Evolutionary conservation across 2,329 filamentous ascomycete species (phyloP), one percentile per base, ranked within the genome.

Genomic region (Cladosporium sp.): DNA sequence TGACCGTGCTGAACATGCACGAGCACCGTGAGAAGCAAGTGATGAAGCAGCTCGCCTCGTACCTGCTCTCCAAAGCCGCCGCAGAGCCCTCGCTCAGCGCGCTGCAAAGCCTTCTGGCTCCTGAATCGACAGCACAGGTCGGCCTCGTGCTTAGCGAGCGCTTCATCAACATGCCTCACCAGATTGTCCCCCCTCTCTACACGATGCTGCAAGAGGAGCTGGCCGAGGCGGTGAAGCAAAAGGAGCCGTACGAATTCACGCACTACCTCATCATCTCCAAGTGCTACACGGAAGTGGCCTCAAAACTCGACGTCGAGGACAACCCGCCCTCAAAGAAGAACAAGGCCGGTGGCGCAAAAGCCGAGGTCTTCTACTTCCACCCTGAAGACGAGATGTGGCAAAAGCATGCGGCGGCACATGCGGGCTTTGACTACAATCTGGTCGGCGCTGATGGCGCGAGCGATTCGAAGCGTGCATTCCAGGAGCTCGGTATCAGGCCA

Each of bases 161-260:
- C 18, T 77, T 97, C 63, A 90, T 98, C 76, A 98, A 98, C 74
- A 91, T 96, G 77, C 93, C 93, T n/a, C 78, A 88, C 13, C 89
- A 97, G 71, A 84, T 95, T 58, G 83, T 90, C 11, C 92, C 93
- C 31, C 92, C 93, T 3, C 87, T 97, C 82, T 97, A 96, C 78
- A 83, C 80, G 46, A 95, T 96, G 89, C 81, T 98, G 46, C 76
- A 88, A 45, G 90, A 97, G 66, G 93, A 98, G 77, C 84, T 98
- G 46, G 79, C 86, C 64, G 91, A 86, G 66, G 93, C 93, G 1
- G 75, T 95, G 3, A 85, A 95, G 67, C 90, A 95, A 67, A 86
- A 87, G 66, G 90, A 97, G 71, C 90, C 91, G 0, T 97, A 95
- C 71, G 79, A 85, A 52, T 98, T 98, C 72, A 85, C 89, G 28